Evolutionary conservation across 371 early-diverging fungal genomes (phyloP).

Genomic region (Fennellomyces sp.): DNA sequence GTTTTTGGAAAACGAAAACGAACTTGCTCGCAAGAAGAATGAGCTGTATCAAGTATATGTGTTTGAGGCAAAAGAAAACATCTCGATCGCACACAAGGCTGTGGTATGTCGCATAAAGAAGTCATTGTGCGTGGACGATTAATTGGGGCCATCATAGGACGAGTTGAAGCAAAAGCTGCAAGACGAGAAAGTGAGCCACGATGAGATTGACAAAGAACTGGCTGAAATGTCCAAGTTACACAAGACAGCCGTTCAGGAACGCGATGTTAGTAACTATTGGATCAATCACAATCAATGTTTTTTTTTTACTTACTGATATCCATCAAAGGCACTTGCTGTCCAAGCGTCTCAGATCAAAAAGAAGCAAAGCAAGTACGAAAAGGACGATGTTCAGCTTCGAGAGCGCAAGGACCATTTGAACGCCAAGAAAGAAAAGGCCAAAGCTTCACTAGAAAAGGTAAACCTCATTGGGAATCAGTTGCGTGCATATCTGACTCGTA

Average conservation of each 20-base stretch:
- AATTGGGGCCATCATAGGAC: no score
- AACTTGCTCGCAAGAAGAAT: slow-evolving; percentile 71
- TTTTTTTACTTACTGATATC: no score
- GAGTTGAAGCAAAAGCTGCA: slow-evolving; percentile 56
- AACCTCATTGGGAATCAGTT: neutral
- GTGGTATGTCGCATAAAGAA: slow-evolving; percentile 52
- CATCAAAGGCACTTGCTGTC: slow-evolving; percentile 52
- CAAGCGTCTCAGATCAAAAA: slow-evolving; percentile 57
- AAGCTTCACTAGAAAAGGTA: slow-evolving; percentile 65
- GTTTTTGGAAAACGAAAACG: slow-evolving; percentile 83
- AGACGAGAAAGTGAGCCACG: slow-evolving; percentile 18
- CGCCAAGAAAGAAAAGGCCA: slow-evolving; percentile 72
- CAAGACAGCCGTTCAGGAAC: slow-evolving; percentile 60
- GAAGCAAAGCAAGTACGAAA: slow-evolving; percentile 76
- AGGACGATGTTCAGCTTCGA: slow-evolving; percentile 75
- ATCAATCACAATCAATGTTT: no score
- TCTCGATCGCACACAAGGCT: slow-evolving; percentile 44
- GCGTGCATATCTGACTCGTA: neutral
- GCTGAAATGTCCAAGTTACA: slow-evolving; percentile 60
- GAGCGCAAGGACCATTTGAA: slow-evolving; percentile 82
- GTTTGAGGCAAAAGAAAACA: slow-evolving; percentile 48
- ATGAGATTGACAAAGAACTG: slow-evolving; percentile 54
- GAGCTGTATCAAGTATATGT: slow-evolving; percentile 76
- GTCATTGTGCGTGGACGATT: no score
- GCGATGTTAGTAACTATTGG: slow-evolving; percentile 61